Evolutionary conservation across 352 stramenopile species (phyloP), one percentile per base, ranked within the genome.

Genomic region (Halophytophthora batemanensis): DNA sequence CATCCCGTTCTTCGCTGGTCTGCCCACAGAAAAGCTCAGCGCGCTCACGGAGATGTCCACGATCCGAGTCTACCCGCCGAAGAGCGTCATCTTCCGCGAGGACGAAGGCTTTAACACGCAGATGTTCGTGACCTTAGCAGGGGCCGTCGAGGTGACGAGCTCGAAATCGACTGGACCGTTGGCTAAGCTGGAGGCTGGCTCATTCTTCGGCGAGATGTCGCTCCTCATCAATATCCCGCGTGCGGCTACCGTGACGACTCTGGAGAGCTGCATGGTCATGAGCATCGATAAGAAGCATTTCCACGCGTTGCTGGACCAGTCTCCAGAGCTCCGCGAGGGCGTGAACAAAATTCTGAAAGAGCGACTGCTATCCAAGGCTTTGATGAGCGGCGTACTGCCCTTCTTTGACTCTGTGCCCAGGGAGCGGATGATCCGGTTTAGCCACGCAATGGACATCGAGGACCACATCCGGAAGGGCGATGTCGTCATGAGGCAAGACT

Each of bases 171-270:
- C 55, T 3, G 61, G 56, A 0, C 72, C 75, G 1, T 59, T 91
- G n/a, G 81, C 81, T 11, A 86, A 57, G 8, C 62, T 91, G 0
- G 74, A 81, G 15, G 61, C 81, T 2, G 81, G 81, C 7, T 87
- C 78, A 1, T 91, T 88, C 54, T 91, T 91, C 54, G 81, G 81
- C 3, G 81, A 91, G 45, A 91, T 91, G 81, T 85, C 81, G 13
- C 57, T 91, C 28, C 51, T 91, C 7, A 90, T 88, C 49, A 86
- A 88, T 48, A 88, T 88, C 42, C 81, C 81, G 2, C 74, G 81
- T 28, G 78, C 81, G 8, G 81, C 81, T 19, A 90, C 81, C 2
- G 75, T 91, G 17, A 82, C 56, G 35, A 67, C 79, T 8, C 57
- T 80, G 2, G 78, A 90, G 18, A 89, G 77, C 46, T 87, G 78